Conservation (phyloP, 2,329 filamentous ascomycete species). For the Colletotrichum eremochloae region DNA sequence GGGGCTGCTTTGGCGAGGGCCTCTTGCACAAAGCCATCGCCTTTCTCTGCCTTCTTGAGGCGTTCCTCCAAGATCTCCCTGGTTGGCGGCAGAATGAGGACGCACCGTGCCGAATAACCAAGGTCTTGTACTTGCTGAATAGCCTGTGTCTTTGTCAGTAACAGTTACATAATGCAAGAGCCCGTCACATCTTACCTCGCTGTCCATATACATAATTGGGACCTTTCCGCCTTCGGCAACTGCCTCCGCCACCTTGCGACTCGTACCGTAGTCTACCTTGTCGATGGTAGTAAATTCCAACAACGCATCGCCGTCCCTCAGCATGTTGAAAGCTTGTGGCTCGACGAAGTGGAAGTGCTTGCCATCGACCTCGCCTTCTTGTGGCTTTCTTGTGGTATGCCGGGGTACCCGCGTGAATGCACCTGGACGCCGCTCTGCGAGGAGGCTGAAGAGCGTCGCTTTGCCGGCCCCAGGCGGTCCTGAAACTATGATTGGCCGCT, state of each 20-base stretch:
- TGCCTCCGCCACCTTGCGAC: constrained; percentile 64
- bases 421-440: constrained; percentile 73
- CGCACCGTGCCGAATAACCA: constrained; percentile 66
- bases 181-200: constrained; percentile 59
- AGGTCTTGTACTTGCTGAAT: constrained; percentile 70
- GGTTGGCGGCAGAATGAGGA: constrained; percentile 63
- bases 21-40: constrained; percentile 45
- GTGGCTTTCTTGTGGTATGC: constrained; percentile 66
- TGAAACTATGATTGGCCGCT: constrained; percentile 73
- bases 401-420: constrained; percentile 72
- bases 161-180: not conserved
- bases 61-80: constrained; percentile 46
- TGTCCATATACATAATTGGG: constrained; percentile 66
- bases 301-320: constrained; percentile 71
- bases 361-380: constrained; percentile 65
- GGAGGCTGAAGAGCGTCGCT: constrained; percentile 71
- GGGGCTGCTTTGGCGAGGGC: constrained; percentile 44
- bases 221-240: constrained; percentile 70
- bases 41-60: constrained; percentile 47
- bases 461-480: constrained; percentile 74
- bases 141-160: constrained; percentile 54
- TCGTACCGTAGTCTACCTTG: constrained; percentile 68
- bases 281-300: constrained; percentile 67
- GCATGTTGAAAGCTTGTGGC: constrained; percentile 66
- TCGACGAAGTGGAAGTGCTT: constrained; percentile 70